A percentile compares a stretch with the other conserved stretches of the same genome.
phyloP scores from a whole-genome alignment of 129 eudicot species.

The Artemisia argyi region DNA sequence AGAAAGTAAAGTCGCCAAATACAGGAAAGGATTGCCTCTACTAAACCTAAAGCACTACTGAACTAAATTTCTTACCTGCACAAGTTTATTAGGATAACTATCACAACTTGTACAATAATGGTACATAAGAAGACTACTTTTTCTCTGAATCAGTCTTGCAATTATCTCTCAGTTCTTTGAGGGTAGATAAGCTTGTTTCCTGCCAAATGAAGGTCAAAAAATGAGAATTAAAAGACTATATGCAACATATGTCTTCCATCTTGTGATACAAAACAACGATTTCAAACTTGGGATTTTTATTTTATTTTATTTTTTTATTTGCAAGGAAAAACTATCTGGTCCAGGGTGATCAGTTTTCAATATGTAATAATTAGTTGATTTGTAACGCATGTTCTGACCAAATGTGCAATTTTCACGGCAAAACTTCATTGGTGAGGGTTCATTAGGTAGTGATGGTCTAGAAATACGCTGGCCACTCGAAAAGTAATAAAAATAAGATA shows the following conservation, averaged over 20 bases:
- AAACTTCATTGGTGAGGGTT: no score
- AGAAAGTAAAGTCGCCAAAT: constrained; percentile 7
- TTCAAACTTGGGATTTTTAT: background rate
- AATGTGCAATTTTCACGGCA: no score
- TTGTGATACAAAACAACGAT: no score
- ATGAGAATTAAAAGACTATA: background rate
- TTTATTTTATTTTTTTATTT: background rate
- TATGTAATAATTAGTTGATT: no score
- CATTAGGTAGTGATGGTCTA: no score
- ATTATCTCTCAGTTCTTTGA: constrained; percentile 57
- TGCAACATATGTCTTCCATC: background rate
- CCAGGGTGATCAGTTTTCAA: no score
- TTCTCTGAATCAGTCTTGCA: constrained; percentile 58
- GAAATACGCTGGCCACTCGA: no score
- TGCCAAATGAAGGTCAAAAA: constrained; percentile 35
- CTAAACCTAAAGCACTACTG: constrained; percentile 18
- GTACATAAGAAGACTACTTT: constrained; percentile 21
- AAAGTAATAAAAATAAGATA: no score
- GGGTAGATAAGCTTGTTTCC: constrained; percentile 55
- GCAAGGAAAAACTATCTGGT: no score
- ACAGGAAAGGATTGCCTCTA: background rate
- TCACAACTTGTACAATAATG: constrained; percentile 17
- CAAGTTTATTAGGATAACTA: constrained; percentile 8
- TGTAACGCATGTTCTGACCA: no score
- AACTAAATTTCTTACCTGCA: constrained; percentile 20